These are phyloP conservation scores for Fusarium vanettenii DNA, from an alignment of 2,329 filamentous ascomycete genomes.

Conservation along the genomic window DNA sequence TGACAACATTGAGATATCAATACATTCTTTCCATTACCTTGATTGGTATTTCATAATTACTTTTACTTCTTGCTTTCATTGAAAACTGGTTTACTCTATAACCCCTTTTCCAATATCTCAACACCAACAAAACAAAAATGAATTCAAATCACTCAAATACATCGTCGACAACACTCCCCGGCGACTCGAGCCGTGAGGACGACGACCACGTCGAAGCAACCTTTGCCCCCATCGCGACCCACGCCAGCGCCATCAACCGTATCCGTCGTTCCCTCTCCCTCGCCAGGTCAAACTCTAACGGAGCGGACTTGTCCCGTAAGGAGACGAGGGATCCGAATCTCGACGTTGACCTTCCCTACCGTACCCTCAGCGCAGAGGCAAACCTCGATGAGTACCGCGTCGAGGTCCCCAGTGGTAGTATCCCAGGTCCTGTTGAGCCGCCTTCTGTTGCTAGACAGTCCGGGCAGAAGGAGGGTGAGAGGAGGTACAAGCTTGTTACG, in stretches of 20 bases:
- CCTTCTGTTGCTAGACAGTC: constrained; percentile 37
- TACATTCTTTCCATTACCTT: background rate
- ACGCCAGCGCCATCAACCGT: constrained; percentile 25
- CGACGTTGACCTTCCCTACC: constrained; percentile 71
- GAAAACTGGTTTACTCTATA: background rate
- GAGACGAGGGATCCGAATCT: constrained; percentile 54
- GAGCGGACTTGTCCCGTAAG: constrained; percentile 42
- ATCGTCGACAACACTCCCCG: constrained; percentile 34
- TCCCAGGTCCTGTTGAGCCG: constrained; percentile 58
- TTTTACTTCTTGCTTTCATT: background rate
- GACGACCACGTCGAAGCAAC: constrained; percentile 13
- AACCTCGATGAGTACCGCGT: constrained; percentile 75
- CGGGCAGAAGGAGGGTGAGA: constrained; percentile 34
- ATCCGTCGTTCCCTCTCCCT: constrained; percentile 40
- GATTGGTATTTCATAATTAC: background rate
- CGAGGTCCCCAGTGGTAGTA: constrained; percentile 71
- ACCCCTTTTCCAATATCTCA: background rate
- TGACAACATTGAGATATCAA: constrained; percentile 25
- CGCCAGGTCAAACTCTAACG: constrained; percentile 8
- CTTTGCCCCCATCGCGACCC: constrained; percentile 41
- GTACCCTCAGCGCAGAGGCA: constrained; percentile 69
- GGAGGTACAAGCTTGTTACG: constrained; percentile 64
- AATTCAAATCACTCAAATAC: constrained; percentile 24
- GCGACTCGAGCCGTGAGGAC: constrained; percentile 2
- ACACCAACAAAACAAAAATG: constrained; percentile 1